These are phyloP conservation scores for Backusella mclennaniae DNA, from an alignment of 192 early-diverging fungal species.

Conservation along the genomic window DNA sequence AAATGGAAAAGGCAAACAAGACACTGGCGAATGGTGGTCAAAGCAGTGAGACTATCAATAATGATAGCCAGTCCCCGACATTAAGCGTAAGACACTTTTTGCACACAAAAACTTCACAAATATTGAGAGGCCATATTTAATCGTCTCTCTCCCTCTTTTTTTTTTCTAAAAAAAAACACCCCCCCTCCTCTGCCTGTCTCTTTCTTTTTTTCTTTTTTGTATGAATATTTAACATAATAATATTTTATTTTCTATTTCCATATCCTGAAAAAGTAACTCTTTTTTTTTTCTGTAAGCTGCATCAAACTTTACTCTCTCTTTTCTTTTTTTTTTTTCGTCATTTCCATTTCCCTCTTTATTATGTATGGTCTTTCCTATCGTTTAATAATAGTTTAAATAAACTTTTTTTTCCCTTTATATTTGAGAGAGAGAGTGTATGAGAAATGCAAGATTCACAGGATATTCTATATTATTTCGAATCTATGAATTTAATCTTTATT, in stretches of 20 bases:
- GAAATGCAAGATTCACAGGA: too few species aligned
- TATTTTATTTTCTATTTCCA: not conserved
- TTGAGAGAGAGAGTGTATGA: too few species aligned
- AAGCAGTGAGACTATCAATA: not conserved
- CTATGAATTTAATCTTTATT: too few species aligned
- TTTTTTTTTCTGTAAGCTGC: not conserved
- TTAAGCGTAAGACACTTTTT: not conserved
- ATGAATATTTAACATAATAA: not conserved
- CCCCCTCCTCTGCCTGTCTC: not conserved
- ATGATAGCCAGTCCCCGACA: not conserved
- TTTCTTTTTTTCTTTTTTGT: not conserved
- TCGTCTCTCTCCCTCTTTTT: not conserved
- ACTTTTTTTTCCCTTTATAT: conserved; percentile 17
- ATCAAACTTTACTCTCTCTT: not conserved
- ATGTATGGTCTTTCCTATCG: not conserved
- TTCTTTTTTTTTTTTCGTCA: not conserved
- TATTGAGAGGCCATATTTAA: conserved; percentile 2
- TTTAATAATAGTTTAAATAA: not conserved
- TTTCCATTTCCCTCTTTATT: not conserved
- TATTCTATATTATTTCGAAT: too few species aligned
- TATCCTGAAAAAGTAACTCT: not conserved
- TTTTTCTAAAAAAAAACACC: not conserved
- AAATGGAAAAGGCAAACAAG: conserved; percentile 24
- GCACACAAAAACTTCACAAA: conserved; percentile 11
- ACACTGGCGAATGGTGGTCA: not conserved